A percentile compares a stretch with the other conserved stretches of the same genome.
Conservation (phyloP, 208 protist species). For the Acanthamoeba triangularis region DNA sequence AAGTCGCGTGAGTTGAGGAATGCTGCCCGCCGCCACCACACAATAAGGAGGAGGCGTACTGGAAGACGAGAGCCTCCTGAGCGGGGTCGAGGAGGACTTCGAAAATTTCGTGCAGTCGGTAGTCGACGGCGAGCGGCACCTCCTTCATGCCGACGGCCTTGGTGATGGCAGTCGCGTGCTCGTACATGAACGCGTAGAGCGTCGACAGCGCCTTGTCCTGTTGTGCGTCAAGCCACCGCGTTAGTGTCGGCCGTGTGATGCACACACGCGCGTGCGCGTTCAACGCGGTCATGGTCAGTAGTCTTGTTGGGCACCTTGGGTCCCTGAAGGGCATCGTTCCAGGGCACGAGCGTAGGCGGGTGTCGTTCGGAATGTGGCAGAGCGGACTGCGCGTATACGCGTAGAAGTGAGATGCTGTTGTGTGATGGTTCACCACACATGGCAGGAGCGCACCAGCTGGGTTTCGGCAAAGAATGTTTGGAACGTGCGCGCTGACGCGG, state of each 20-base stretch:
- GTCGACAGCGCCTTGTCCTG: constrained; percentile 23
- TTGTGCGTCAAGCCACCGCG: too few relatives aligned
- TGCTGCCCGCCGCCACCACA: neutral
- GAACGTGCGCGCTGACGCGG: constrained; percentile 1
- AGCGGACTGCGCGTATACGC: neutral
- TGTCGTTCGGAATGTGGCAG: constrained; percentile 1
- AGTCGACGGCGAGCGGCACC: neutral
- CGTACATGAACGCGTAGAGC: constrained; percentile 5
- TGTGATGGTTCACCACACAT: neutral
- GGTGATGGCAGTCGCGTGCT: neutral
- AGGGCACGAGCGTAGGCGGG: neutral
- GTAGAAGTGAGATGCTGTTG: neutral
- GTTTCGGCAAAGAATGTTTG: constrained; percentile 29
- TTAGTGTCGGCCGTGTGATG: too few relatives aligned
- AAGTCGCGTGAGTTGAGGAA: too few relatives aligned
- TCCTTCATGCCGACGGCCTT: neutral
- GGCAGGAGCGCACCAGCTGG: neutral
- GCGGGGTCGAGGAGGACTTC: neutral
- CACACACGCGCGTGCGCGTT: too few relatives aligned
- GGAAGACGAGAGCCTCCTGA: neutral
- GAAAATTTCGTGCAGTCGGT: constrained; percentile 26
- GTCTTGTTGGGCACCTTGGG: constrained; percentile 25
- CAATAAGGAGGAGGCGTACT: neutral
- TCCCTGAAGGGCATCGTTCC: neutral
- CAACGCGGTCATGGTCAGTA: neutral